Conservation (phyloP, 2,329 filamentous ascomycete genomes). For the Ophiocordyceps australis region DNA sequence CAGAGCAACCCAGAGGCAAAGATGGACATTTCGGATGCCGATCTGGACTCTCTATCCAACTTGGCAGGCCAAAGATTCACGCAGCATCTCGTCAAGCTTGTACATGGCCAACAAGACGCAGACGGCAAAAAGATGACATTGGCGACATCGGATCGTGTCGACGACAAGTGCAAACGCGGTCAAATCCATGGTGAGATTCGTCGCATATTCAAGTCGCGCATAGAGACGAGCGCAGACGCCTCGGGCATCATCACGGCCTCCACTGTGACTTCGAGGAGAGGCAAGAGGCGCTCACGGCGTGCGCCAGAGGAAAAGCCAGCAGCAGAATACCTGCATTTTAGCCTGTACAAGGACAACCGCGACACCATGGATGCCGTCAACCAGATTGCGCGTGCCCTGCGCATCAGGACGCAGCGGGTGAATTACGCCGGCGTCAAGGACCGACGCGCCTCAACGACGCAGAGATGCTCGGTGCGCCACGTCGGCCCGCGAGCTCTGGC, state of each 20-base stretch:
- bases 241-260: constrained; percentile 45
- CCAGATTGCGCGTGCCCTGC: constrained; percentile 56
- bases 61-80: constrained; percentile 21
- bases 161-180: constrained; percentile 25
- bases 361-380: constrained; percentile 86
- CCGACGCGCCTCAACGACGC: constrained; percentile 67
- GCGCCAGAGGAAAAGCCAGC: constrained; percentile 14
- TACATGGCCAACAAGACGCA: constrained; percentile 15
- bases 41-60: constrained; percentile 15
- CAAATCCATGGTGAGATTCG: constrained; percentile 46
- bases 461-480: constrained; percentile 51
- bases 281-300: constrained; percentile 10
- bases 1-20: constrained; percentile 5
- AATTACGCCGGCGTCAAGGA: constrained; percentile 76
- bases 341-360: constrained; percentile 90
- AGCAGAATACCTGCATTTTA: constrained; percentile 78
- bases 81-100: constrained; percentile 21
- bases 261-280: constrained; percentile 32
- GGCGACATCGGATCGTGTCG: constrained; percentile 20
- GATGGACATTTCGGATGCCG: constrained; percentile 13
- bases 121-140: constrained; percentile 10
- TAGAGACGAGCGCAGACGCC: constrained; percentile 54
- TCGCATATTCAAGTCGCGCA: constrained; percentile 57
- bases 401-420: constrained; percentile 58
- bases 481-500: constrained; percentile 40